Evolutionary conservation across 371 early-diverging fungal genomes (phyloP), one percentile per base, ranked within the genome.

Genomic region (Mycotypha africana): DNA sequence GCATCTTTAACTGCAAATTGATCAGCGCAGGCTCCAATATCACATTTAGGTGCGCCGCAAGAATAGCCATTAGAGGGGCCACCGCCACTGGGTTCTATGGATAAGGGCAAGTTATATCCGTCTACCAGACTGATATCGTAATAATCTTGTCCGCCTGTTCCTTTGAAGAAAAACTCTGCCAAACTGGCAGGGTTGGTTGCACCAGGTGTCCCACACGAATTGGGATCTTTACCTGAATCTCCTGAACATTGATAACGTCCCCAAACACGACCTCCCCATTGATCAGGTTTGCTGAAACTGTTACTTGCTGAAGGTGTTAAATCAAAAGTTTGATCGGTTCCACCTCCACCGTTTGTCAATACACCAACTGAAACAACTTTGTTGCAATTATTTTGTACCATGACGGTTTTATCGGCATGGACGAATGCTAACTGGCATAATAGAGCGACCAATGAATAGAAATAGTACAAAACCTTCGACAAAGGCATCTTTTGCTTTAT

Each of bases 241-340:
- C 70, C 70, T 20, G 58, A 51, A 34, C 72, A 67, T 8, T 58
- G 51, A 45, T 62, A 56, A 0, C 63, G 56, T 8, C 54, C 73
- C 66, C 66, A 72, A 2, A 72, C 46, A 19, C 73, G 68, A n/a
- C 73, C 73, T 9, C 73, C 73, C 73, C 73, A 72, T 0, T 45
- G 28, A 38, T 66, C 60, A 11, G 59, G 53, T 32, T 65, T 51
- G 31, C 39, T 55, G 30, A 72, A 54, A 5, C 38, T 46, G 14
- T 53, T 59, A n/a, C 50, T 57, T 1, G 56, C 64, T 11, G 58
- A 54, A 3, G 68, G 53, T 3, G 60, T 54, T 21, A 72, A 33
- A 35, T 72, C 69, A 41, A 68, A 58, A 8, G 41, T 41, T 42
- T 58, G 54, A 3, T 64, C 70, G 1, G 32, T 34, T 2, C 31